A percentile compares a stretch with the other conserved stretches of the same genome.
These are phyloP conservation scores for Tylopilus vinaceipallidus DNA, from an alignment of 768 basidiomycete genomes.

Conservation along the genomic window DNA sequence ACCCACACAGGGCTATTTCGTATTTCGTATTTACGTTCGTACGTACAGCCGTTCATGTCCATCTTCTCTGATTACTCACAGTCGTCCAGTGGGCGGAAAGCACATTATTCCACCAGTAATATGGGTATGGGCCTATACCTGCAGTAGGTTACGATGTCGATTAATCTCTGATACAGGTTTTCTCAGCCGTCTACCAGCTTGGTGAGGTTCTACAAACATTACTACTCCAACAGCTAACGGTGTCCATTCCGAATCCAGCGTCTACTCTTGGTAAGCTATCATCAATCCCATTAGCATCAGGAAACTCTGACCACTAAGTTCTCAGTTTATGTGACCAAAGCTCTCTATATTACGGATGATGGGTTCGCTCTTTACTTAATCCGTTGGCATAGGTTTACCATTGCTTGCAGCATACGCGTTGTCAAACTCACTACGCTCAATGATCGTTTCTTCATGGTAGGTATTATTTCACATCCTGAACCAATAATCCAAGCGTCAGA, in stretches of 20 bases:
- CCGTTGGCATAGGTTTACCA: neutral
- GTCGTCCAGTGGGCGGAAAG: constrained; percentile 3
- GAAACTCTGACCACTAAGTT: neutral
- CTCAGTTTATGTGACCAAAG: constrained; percentile 4
- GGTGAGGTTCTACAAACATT: neutral
- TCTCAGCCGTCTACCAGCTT: constrained; percentile 4
- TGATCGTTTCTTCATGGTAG: neutral
- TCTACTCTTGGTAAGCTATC: neutral
- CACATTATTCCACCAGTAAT: constrained; percentile 1
- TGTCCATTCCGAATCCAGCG: neutral
- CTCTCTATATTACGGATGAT: neutral
- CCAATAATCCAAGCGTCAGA: neutral
- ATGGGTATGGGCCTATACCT: constrained; percentile 7
- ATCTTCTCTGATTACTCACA: neutral
- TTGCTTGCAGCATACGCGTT: neutral
- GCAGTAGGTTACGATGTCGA: neutral
- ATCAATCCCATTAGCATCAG: neutral
- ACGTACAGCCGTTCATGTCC: neutral
- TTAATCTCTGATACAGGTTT: neutral
- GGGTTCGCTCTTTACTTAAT: constrained; percentile 4
- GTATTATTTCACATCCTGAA: neutral
- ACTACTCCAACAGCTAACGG: neutral
- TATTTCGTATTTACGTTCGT: constrained; percentile 15
- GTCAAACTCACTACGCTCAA: neutral
- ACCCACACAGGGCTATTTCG: constrained; percentile 10